A percentile compares a stretch with the other conserved stretches of the same genome.
These are phyloP conservation scores for Pezicula rhizophila DNA, from an alignment of 2,329 filamentous ascomycete genomes.

Conservation along the genomic window DNA sequence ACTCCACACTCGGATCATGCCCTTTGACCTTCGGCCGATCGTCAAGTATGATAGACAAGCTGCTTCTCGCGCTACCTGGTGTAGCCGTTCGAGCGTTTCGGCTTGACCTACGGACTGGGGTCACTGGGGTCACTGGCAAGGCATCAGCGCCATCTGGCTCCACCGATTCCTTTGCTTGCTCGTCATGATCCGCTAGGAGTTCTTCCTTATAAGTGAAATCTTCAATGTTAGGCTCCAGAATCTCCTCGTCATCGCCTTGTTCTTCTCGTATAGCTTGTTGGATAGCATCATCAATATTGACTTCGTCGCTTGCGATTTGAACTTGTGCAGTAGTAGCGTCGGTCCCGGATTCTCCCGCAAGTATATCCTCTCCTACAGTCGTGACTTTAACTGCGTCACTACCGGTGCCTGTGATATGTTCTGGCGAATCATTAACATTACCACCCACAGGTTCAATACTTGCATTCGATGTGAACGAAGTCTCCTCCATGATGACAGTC, in stretches of 20 bases:
- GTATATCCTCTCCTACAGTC: not conserved
- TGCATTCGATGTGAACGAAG: slow-evolving; percentile 7
- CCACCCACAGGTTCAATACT: not conserved
- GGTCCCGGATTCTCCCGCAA: not conserved
- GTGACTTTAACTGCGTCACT: too few relatives aligned
- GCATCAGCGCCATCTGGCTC: not conserved
- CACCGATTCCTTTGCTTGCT: not conserved
- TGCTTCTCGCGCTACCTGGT: slow-evolving; percentile 5
- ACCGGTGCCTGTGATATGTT: not conserved
- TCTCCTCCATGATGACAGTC: slow-evolving; percentile 7
- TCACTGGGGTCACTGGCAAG: not conserved
- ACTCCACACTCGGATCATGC: slow-evolving; percentile 25
- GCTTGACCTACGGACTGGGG: not conserved
- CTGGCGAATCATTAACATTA: not conserved
- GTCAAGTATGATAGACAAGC: slow-evolving; percentile 14
- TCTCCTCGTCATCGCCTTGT: not conserved
- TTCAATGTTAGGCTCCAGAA: not conserved
- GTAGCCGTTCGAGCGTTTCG: slow-evolving; percentile 1
- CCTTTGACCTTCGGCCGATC: slow-evolving; percentile 15
- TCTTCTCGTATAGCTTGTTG: slow-evolving; percentile 1
- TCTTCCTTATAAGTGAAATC: not conserved
- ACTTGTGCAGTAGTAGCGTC: too few relatives aligned
- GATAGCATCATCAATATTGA: not conserved
- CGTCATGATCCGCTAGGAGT: not conserved
- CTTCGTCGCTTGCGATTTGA: not conserved